Evolutionary conservation across 2,329 filamentous ascomycete genomes (phyloP).

Genomic region (Aspergillus felis): DNA sequence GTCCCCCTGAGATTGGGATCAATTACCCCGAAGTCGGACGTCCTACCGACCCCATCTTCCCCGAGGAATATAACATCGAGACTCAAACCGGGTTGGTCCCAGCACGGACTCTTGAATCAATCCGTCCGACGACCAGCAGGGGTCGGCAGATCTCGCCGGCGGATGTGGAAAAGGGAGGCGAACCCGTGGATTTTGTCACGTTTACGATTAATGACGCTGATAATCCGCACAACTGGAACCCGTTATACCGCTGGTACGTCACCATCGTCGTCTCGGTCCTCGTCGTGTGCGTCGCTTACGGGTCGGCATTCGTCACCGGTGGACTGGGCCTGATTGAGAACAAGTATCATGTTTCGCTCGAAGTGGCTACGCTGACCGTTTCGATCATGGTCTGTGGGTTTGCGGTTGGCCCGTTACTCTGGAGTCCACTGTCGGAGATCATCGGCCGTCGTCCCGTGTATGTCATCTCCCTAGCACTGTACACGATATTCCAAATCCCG

Average conservation of each 20-base stretch:
- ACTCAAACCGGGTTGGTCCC: conserved; percentile 12
- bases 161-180: conserved; percentile 26
- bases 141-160: neutral
- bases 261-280: conserved; percentile 76
- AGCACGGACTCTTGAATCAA: conserved; percentile 6
- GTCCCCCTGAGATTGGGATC: conserved; percentile 19
- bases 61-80: conserved; percentile 13
- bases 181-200: conserved; percentile 46
- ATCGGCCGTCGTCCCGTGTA: conserved; percentile 31
- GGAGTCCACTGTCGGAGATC: conserved; percentile 29
- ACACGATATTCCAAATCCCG: conserved; percentile 34
- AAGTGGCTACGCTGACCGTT: conserved; percentile 67
- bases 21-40: conserved; percentile 27
- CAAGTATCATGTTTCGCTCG: conserved; percentile 65
- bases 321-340: conserved; percentile 61
- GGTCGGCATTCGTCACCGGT: conserved; percentile 69
- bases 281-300: conserved; percentile 66
- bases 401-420: conserved; percentile 49
- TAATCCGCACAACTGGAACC: conserved; percentile 78
- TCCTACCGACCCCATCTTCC: conserved; percentile 8
- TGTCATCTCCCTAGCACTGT: conserved; percentile 30
- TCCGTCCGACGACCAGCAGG: conserved; percentile 2
- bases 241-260: conserved; percentile 69
- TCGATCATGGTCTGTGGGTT: conserved; percentile 75
- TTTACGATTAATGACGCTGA: conserved; percentile 65